phyloP scores from a whole-genome alignment of 495 filamentous ascomycete genomes.

The Aeminium ludgeri region DNA sequence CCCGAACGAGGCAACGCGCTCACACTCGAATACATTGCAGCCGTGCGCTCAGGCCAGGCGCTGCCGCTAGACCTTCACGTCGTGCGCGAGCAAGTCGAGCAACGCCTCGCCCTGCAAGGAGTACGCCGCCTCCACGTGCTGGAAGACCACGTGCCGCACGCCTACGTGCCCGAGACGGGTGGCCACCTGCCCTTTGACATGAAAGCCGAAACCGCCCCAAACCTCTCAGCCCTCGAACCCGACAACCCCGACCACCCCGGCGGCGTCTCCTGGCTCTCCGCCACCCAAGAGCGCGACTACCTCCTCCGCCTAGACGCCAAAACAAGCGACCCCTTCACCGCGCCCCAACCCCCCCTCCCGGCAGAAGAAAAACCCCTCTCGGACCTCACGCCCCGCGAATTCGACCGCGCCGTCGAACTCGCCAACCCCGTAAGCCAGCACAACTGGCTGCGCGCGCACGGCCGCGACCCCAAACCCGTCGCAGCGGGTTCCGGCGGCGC shows the following conservation, averaged over 20 bases:
- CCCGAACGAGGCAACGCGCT: conserved; percentile 27
- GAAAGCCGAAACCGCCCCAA: too few relatives aligned
- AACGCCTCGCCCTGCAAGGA: conserved; percentile 23
- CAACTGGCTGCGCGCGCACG: conserved; percentile 47
- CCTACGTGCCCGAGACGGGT: too few relatives aligned
- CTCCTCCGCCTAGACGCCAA: conserved; percentile 51
- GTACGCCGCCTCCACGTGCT: conserved; percentile 7
- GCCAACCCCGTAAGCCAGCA: conserved; percentile 71
- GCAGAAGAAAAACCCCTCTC: conserved; percentile 11
- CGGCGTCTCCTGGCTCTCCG: conserved; percentile 40
- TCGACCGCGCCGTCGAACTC: conserved; percentile 43
- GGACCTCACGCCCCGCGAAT: conserved; percentile 26
- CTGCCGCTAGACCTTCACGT: conserved; percentile 17
- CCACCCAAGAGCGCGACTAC: conserved; percentile 68
- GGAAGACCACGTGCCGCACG: conserved; percentile 15
- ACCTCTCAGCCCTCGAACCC: too few relatives aligned
- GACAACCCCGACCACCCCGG: conserved; percentile 1
- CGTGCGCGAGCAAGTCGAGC: conserved; percentile 31
- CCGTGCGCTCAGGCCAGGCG: conserved; percentile 19
- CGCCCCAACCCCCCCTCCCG: conserved; percentile 7
- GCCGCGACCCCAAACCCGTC: too few relatives aligned
- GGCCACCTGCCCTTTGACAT: too few relatives aligned
- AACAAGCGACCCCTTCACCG: conserved; percentile 33
- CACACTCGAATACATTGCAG: conserved; percentile 14
- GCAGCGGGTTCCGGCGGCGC: neutral